phyloP scores from a whole-genome alignment of 805 yeast species.

The Barnettozyma vustinii region DNA sequence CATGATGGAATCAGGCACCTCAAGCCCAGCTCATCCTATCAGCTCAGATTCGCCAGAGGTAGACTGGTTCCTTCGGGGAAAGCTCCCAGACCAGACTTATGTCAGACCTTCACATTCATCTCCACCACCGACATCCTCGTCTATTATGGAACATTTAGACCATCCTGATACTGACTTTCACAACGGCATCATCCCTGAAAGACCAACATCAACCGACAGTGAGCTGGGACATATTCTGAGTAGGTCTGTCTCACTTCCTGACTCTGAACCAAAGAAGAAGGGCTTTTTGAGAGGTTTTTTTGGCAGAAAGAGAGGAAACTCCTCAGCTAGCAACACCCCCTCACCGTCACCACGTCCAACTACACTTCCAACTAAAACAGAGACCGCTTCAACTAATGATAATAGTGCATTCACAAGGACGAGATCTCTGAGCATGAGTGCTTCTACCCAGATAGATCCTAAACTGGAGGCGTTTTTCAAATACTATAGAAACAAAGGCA shows the following conservation, averaged over 20 bases:
- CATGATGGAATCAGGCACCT: background rate
- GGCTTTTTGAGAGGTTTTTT: conserved; percentile 35
- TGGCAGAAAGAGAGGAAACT: conserved; percentile 20
- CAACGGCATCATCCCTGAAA: background rate
- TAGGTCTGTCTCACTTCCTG: conserved; percentile 30
- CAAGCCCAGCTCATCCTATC: background rate
- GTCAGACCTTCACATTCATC: conserved; percentile 7
- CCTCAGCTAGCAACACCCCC: conserved; percentile 2
- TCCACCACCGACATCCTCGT: conserved; percentile 1
- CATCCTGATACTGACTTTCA: conserved; percentile 4
- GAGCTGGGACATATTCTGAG: conserved; percentile 16
- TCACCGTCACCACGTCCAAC: conserved; percentile 8
- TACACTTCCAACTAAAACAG: background rate
- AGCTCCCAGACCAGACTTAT: conserved; percentile 14
- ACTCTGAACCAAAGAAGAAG: conserved; percentile 21
- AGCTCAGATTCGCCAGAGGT: conserved; percentile 28
- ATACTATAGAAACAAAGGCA: conserved; percentile 29
- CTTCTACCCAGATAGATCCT: conserved; percentile 34
- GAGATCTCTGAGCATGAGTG: conserved; percentile 10
- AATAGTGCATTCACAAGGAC: conserved; percentile 11
- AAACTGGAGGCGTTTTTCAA: conserved; percentile 42
- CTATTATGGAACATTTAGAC: background rate
- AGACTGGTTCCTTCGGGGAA: conserved; percentile 45
- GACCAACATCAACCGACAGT: background rate
- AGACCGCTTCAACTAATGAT: background rate